Base-by-base conservation (phyloP, 805 yeast genomes). In the Wickerhamiella nectarea region DNA sequence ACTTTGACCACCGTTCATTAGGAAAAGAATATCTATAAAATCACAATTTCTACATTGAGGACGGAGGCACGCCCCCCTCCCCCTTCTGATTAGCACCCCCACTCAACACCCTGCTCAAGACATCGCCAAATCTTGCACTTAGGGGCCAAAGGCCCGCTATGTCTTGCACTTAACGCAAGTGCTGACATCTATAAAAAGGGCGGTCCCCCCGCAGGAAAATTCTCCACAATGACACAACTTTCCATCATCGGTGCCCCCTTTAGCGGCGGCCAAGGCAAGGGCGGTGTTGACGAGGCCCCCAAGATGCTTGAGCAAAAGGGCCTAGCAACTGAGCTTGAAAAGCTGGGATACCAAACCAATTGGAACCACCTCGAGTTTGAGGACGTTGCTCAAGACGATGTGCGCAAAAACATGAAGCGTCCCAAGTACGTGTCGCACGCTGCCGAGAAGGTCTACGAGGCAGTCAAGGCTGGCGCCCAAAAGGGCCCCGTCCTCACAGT, bases 231-330 rank as follows among this genome's bases (percentile, higher is more conserved):
- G 34, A 24, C 37, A 6, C 24, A 19, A 7, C 47, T 46, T 1
- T 44, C 44, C 8, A 66, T 89, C 43, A 74, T 91, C 48, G 69
- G 78, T 15, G 96, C 95, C 0, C 97, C 97, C 42, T 91, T 89
- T 63, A 75, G 86, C 29, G 97, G 96, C 19, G 98, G 98, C 48
- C 98, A 89, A 62, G 87, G 85, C 34, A 83, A 84, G 57, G 72
- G 77, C 19, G 98, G 98, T 50, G 96, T 89, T 33, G 98, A 89
- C 57, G 71, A 75, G 41, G 98, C 96, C 28, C 97, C 98, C n/a
- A 72, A 76, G 47, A 80, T 75, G 61, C 66, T 89, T 51, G 61
- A 86, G 38, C 71, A 79, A 48, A 72, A 75, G 43, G 95, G 95
- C 3, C 67, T 89, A 46, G 67, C 72, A 48, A 51, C 67, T 20